These are phyloP conservation scores for Phyllostachys edulis DNA, from an alignment of 176 grass and related monocot species.

Conservation along the genomic window DNA sequence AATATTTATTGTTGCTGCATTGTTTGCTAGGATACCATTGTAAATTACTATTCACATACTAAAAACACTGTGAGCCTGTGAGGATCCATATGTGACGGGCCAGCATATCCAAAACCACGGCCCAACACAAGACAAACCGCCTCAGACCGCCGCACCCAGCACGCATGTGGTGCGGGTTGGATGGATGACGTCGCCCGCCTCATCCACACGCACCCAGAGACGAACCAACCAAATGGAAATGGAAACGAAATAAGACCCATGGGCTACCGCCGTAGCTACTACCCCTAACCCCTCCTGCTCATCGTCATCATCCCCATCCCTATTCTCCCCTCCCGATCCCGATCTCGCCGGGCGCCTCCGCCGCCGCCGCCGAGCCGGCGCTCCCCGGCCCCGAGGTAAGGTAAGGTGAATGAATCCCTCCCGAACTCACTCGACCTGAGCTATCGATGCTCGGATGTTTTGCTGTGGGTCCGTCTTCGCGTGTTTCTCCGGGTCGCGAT, in stretches of 20 bases:
- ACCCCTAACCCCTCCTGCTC: constrained; percentile 38
- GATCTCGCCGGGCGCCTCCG: constrained; percentile 3
- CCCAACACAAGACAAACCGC: too few relatives aligned
- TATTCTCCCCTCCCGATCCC: not conserved
- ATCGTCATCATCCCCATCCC: not conserved
- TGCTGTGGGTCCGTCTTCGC: not conserved
- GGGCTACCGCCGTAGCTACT: constrained; percentile 15
- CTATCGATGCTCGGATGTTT: not conserved
- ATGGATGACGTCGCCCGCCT: not conserved
- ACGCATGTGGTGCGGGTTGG: too few relatives aligned
- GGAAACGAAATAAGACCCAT: not conserved
- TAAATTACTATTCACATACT: too few relatives aligned
- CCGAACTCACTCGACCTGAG: too few relatives aligned
- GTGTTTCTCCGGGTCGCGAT: not conserved
- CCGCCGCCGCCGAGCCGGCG: not conserved
- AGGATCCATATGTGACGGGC: too few relatives aligned
- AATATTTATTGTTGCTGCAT: too few relatives aligned
- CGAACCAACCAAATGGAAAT: constrained; percentile 1
- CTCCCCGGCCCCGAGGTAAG: not conserved
- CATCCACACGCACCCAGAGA: not conserved
- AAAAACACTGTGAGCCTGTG: too few relatives aligned
- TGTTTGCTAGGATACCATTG: too few relatives aligned
- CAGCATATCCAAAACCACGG: too few relatives aligned
- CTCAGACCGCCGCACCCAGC: too few relatives aligned
- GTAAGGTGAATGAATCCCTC: not conserved